Percentiles rank a stretch among this genome's conserved stretches.
phyloP scores from a whole-genome alignment of 495 filamentous ascomycete genomes.

The Penicillium tannophilum region DNA sequence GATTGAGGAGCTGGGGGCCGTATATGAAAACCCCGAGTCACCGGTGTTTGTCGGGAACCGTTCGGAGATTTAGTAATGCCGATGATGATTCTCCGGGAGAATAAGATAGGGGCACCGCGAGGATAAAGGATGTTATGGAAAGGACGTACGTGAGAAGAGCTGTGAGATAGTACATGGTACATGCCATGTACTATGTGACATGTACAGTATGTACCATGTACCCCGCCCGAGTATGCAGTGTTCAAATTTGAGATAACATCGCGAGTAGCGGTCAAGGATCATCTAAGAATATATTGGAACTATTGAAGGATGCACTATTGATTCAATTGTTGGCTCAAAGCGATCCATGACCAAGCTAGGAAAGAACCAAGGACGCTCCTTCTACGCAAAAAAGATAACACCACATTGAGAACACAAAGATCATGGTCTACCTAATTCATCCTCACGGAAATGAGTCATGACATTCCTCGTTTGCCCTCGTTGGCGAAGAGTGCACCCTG shows the following conservation, averaged over 20 bases:
- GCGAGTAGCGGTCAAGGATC: too few species aligned
- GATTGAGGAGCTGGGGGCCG: background rate
- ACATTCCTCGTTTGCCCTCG: conserved; percentile 21
- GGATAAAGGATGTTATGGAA: background rate
- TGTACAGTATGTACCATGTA: background rate
- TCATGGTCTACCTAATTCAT: background rate
- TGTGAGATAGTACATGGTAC: background rate
- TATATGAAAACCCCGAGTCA: background rate
- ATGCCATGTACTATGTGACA: background rate
- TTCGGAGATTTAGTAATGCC: background rate
- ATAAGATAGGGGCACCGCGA: background rate
- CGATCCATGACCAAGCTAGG: background rate
- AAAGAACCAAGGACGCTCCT: background rate
- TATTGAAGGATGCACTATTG: too few species aligned
- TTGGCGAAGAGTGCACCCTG: conserved; percentile 14
- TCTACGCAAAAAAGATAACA: background rate
- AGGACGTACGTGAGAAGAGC: background rate
- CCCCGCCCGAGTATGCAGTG: too few species aligned
- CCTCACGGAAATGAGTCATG: conserved; percentile 3
- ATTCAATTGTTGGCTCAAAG: too few species aligned
- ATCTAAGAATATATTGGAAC: too few species aligned
- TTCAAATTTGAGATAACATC: too few species aligned
- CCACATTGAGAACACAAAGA: background rate
- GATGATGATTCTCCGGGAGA: background rate
- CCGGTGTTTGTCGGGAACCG: background rate